Percentiles rank a stretch among this genome's conserved stretches.
Conservation (phyloP, 345 rosid genomes). For the Acer yangbiense region DNA sequence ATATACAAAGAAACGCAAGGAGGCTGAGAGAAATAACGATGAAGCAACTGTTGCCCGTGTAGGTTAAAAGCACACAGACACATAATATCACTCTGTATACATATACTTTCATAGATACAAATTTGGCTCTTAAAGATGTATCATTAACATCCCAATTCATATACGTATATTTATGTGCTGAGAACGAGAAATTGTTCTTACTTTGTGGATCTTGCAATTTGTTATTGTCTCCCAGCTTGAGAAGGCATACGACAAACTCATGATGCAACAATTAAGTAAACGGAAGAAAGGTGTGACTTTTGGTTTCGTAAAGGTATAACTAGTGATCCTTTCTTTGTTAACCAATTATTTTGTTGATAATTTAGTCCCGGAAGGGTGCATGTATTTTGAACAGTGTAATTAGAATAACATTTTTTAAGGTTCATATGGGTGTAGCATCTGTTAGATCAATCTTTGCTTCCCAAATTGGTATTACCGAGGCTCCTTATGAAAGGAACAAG, state of each 20-base stretch:
- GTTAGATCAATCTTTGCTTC: neutral
- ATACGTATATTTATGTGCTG: neutral
- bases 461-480: neutral
- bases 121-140: neutral
- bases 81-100: conserved; percentile 1
- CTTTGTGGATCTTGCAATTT: conserved; percentile 18
- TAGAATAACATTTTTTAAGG: neutral
- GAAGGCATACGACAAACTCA: conserved; percentile 96
- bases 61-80: conserved; percentile 30
- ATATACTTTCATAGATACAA: no score
- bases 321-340: neutral
- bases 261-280: conserved; percentile 78
- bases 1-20: conserved; percentile 73
- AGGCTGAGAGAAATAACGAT: conserved; percentile 82
- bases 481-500: neutral
- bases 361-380: neutral
- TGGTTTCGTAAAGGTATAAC: conserved; percentile 77
- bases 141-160: neutral
- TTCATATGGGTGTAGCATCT: neutral
- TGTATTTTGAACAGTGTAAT: neutral
- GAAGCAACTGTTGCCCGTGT: conserved; percentile 79
- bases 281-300: conserved; percentile 85
- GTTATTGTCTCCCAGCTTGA: conserved; percentile 60
- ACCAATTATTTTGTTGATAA: neutral
- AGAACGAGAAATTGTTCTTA: conserved; percentile 10